Percentiles rank a stretch among this genome's conserved stretches.
Evolutionary conservation across 768 basidiomycete genomes (phyloP).

Genomic region (Amanita subjunquillea): DNA sequence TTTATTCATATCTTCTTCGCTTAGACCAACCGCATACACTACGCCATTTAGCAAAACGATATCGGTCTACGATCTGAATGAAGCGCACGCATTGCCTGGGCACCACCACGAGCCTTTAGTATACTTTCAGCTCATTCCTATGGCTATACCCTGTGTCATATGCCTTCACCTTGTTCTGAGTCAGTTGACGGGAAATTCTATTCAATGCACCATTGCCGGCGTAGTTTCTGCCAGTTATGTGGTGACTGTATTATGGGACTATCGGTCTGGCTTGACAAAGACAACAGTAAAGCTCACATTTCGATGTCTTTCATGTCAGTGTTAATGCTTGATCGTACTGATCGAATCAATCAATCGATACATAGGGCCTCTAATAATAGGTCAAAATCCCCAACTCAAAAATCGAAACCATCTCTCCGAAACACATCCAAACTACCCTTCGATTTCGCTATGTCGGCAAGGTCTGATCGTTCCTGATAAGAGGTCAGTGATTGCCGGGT

Average conservation of each 20-base stretch:
- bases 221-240: neutral
- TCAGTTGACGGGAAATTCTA: conserved; percentile 63
- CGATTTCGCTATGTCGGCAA: conserved; percentile 66
- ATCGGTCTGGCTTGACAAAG: neutral
- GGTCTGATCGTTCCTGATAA: conserved; percentile 63
- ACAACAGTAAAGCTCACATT: conserved; percentile 10
- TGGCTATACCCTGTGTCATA: neutral
- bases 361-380: neutral
- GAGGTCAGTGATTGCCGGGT: conserved; percentile 4
- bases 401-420: conserved; percentile 82
- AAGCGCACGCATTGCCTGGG: conserved; percentile 76
- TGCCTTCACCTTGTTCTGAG: conserved; percentile 60
- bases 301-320: conserved; percentile 3
- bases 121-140: neutral
- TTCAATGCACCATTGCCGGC: conserved; percentile 37
- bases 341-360: too few relatives aligned
- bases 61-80: neutral
- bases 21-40: conserved; percentile 76
- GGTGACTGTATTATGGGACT: neutral
- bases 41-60: neutral
- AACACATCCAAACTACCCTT: conserved; percentile 63
- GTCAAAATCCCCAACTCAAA: conserved; percentile 28
- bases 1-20: conserved; percentile 75
- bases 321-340: neutral
- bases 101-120: conserved; percentile 41